Evolutionary conservation across 1,284 basidiomycete genomes (phyloP).

Genomic region (Naganishia cerealis): DNA sequence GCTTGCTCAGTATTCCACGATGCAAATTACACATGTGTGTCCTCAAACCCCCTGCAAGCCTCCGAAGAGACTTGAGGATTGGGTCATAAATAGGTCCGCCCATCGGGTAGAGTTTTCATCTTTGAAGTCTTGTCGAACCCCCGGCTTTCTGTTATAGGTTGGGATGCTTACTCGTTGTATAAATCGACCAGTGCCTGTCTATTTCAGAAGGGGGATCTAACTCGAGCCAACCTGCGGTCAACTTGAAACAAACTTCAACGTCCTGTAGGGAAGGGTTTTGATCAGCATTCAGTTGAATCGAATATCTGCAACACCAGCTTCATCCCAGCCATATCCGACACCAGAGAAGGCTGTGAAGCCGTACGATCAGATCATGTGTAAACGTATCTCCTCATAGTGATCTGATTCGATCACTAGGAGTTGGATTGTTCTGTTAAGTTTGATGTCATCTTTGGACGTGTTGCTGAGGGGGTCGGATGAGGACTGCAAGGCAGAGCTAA

Average conservation of each 20-base stretch:
- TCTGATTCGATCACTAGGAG: slow-evolving; percentile 29
- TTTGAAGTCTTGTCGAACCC: slow-evolving; percentile 12
- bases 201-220: neutral
- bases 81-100: slow-evolving; percentile 36
- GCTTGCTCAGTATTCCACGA: slow-evolving; percentile 29
- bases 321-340: neutral
- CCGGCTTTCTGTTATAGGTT: neutral
- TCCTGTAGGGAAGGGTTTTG: neutral
- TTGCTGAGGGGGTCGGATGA: neutral
- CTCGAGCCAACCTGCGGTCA: neutral
- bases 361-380: slow-evolving; percentile 35
- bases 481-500: neutral
- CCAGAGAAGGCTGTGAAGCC: neutral
- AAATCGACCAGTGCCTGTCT: neutral
- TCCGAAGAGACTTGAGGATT: slow-evolving; percentile 31
- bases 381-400: slow-evolving; percentile 30
- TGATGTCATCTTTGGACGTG: slow-evolving; percentile 27
- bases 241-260: neutral
- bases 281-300: neutral
- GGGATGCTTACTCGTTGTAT: slow-evolving; percentile 14
- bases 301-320: neutral
- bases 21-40: slow-evolving; percentile 33
- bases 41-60: slow-evolving; percentile 35
- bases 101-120: slow-evolving; percentile 35
- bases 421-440: slow-evolving; percentile 35